Conservation (phyloP, 2,329 filamentous ascomycete species). For the Bipolaris victoriae region DNA sequence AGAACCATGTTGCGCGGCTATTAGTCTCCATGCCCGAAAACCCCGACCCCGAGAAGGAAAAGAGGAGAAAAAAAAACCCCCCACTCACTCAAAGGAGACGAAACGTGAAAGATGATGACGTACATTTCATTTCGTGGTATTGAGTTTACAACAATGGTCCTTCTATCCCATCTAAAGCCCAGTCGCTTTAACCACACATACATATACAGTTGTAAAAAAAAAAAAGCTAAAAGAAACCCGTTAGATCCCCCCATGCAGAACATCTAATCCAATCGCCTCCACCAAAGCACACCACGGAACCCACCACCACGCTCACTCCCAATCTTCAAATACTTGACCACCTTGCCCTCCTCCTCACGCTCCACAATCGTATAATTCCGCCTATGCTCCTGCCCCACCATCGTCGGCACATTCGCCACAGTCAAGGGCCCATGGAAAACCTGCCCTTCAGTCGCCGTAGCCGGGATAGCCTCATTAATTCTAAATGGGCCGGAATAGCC, state of each 20-base stretch:
- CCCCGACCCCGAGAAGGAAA: too few relatives aligned
- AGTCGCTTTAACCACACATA: too few relatives aligned
- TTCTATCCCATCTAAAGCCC: too few relatives aligned
- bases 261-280: constrained; percentile 25
- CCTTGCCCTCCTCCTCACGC: constrained; percentile 14
- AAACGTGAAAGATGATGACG: too few relatives aligned
- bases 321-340: constrained; percentile 27
- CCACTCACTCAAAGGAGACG: too few relatives aligned
- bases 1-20: too few relatives aligned
- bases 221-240: not conserved
- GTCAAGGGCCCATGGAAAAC: constrained; percentile 37
- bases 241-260: too few relatives aligned
- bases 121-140: too few relatives aligned
- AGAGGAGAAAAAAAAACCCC: too few relatives aligned
- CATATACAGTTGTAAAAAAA: not conserved
- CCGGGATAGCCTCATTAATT: constrained; percentile 22
- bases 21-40: too few relatives aligned
- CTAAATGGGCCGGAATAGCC: constrained; percentile 35
- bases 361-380: constrained; percentile 35
- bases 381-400: constrained; percentile 26
- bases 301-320: constrained; percentile 33
- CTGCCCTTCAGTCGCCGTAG: constrained; percentile 29
- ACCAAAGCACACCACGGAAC: constrained; percentile 31
- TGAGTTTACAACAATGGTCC: too few relatives aligned
- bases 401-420: constrained; percentile 35